Percentiles rank a stretch among this genome's conserved stretches.
Conservation (phyloP, 2,329 filamentous ascomycete genomes). For the Lecanicillium sp. region DNA sequence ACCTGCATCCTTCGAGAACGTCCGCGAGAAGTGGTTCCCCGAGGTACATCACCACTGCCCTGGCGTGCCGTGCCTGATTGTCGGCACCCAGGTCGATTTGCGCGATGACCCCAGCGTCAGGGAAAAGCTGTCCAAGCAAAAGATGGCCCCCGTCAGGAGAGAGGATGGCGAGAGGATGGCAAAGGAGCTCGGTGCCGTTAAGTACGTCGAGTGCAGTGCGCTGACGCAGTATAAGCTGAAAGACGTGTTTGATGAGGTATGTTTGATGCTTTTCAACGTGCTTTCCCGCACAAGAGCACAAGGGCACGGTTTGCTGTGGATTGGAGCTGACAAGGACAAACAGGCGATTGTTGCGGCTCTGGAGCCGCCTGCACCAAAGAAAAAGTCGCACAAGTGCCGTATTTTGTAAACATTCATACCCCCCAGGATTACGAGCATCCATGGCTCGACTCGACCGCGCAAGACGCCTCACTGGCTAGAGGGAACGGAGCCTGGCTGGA, state of each 20-base stretch:
- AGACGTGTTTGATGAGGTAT: constrained; percentile 97
- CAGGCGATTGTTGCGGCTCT: constrained; percentile 93
- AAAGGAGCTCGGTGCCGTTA: constrained; percentile 93
- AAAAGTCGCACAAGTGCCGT: constrained; percentile 62
- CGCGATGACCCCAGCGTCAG: constrained; percentile 79
- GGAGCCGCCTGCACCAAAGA: constrained; percentile 79
- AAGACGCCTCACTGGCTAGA: too few species aligned
- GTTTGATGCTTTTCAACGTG: constrained; percentile 16
- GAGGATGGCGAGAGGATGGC: constrained; percentile 96
- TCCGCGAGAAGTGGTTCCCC: constrained; percentile 97
- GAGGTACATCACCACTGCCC: constrained; percentile 99
- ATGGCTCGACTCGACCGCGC: too few species aligned
- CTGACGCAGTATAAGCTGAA: constrained; percentile 98
- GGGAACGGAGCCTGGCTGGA: too few species aligned
- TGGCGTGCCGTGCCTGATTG: constrained; percentile 93
- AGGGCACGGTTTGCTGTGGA: background rate
- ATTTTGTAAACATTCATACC: constrained; percentile 45
- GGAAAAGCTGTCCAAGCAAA: constrained; percentile 91
- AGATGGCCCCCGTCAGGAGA: constrained; percentile 86
- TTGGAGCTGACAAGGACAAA: constrained; percentile 10
- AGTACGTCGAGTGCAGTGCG: constrained; percentile 98
- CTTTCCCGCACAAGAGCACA: background rate
- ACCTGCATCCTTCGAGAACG: constrained; percentile 97
- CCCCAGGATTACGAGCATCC: background rate
- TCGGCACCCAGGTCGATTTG: constrained; percentile 95